phyloP scores from a whole-genome alignment of 345 rosid genomes.

The Rhodamnia rubescens region DNA sequence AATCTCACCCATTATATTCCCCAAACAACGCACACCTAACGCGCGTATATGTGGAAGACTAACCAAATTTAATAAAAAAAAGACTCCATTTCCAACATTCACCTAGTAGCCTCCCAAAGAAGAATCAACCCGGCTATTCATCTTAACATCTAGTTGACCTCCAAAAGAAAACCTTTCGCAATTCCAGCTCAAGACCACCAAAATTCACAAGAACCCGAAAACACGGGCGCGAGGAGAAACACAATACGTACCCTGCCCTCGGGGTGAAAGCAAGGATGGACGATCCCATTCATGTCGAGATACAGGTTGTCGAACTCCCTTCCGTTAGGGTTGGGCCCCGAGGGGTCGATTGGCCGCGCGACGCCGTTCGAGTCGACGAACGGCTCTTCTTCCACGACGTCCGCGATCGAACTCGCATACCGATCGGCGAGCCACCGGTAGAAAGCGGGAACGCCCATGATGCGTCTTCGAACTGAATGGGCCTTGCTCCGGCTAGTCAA shows the following conservation, averaged over 20 bases:
- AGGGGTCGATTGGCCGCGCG: slow-evolving; percentile 38
- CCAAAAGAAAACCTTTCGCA: not conserved
- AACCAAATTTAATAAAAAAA: not conserved
- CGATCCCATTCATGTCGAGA: slow-evolving; percentile 89
- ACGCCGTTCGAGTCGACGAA: slow-evolving; percentile 24
- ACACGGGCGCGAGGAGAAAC: not conserved
- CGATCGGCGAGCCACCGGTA: slow-evolving; percentile 96
- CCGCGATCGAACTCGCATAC: slow-evolving; percentile 65
- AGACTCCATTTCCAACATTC: not conserved
- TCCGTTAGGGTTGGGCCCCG: slow-evolving; percentile 89
- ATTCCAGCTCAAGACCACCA: not conserved
- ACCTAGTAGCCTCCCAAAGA: not conserved
- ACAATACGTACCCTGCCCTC: slow-evolving; percentile 62
- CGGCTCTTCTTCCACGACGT: slow-evolving; percentile 78
- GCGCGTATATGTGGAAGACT: not conserved
- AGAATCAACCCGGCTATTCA: not conserved
- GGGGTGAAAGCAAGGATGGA: slow-evolving; percentile 97
- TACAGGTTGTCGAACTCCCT: slow-evolving; percentile 82
- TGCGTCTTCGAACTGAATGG: not conserved
- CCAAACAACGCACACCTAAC: not conserved
- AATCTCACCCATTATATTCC: not conserved
- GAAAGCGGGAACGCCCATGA: slow-evolving; percentile 97
- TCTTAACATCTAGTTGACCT: not conserved
- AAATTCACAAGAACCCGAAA: not conserved
- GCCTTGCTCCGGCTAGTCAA: not conserved